Percentiles rank a stretch among this genome's conserved stretches.
Evolutionary conservation across 2,329 filamentous ascomycete species (phyloP).

Genomic region (Xylaria sp.): DNA sequence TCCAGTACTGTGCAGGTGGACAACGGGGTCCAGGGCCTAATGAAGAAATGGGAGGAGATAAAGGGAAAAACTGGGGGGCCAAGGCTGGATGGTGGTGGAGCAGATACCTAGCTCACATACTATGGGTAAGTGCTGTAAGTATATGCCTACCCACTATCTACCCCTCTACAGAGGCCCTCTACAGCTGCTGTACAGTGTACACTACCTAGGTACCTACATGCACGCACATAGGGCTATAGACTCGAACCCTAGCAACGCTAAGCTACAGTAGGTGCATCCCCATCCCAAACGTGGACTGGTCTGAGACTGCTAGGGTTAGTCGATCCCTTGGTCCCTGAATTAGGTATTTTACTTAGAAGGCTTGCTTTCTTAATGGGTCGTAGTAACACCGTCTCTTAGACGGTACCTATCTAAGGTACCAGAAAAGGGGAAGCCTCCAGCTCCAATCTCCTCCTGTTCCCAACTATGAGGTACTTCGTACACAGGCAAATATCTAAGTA

Average conservation of each 20-base stretch:
- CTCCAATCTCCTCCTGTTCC: constrained; percentile 23
- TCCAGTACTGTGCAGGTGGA: constrained; percentile 35
- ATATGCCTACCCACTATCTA: not conserved
- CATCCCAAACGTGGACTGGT: constrained; percentile 24
- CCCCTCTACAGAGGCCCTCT: not conserved
- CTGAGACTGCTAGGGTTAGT: constrained; percentile 15
- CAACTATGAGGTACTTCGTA: constrained; percentile 1
- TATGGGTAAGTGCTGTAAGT: not conserved
- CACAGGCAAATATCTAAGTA: not conserved
- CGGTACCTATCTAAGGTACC: not conserved
- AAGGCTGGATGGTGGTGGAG: constrained; percentile 16
- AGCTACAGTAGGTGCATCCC: constrained; percentile 7
- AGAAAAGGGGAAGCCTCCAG: constrained; percentile 10
- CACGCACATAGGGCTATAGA: not conserved
- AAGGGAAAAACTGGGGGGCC: constrained; percentile 29
- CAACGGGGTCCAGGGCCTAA: constrained; percentile 32
- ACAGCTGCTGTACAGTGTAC: not conserved
- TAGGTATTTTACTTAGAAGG: not conserved
- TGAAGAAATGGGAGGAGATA: constrained; percentile 26
- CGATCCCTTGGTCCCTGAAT: not conserved
- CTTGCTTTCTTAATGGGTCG: no score
- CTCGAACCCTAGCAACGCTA: not conserved
- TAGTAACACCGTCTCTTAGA: not conserved
- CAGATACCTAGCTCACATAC: not conserved
- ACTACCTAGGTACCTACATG: not conserved